Base-by-base conservation (phyloP, 2,329 filamentous ascomycete genomes). In the Penicillium sp. region DNA sequence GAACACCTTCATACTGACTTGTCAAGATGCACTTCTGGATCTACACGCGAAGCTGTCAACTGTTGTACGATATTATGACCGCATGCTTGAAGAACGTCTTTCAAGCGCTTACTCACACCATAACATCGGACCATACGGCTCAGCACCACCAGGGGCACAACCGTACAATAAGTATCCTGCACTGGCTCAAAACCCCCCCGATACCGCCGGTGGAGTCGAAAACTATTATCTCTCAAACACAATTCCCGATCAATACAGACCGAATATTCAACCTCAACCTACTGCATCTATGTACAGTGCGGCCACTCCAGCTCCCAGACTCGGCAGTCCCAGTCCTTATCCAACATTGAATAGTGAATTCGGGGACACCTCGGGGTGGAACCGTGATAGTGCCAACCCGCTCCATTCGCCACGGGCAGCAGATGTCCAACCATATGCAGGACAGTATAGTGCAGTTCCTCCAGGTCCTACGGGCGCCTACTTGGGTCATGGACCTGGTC, bases 11-110 rank as follows among this genome's bases (percentile, higher is more conserved):
- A 18, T 43, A 43, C 40, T 43, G 40, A 43, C 40, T 43, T 23
- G 7, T 18, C 18, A 60, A 94, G 92, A 99, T 71, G 94, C 93
- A 0, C 81, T 99, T 9, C 83, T 97, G 23, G 94, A 99, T 71
- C 79, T 99, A 0, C 94, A 99, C 70, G 89, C 91, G 18, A 99
- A 99, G 71, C 79, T 99, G 23, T 94, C 93, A 0, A 97, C 93
- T 0, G 94, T 97, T 24, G 94, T 99, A 5, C 85, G 94, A 33
- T 97, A 97, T 70, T 99, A 99, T 69, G 94, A 99, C 72, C 86
- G 91, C 42, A 97, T 99, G 94, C 81, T 99, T 16, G 94, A 99
- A 73, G 94, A 99, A 61, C 86, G 94, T 40, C 80, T 99, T 24
- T 96, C 91, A 8, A 95, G 89, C 71, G 93, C 94, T 1, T 97